phyloP scores from a whole-genome alignment of 2,329 filamentous ascomycete genomes.

The Dothideomycetes sp. region DNA sequence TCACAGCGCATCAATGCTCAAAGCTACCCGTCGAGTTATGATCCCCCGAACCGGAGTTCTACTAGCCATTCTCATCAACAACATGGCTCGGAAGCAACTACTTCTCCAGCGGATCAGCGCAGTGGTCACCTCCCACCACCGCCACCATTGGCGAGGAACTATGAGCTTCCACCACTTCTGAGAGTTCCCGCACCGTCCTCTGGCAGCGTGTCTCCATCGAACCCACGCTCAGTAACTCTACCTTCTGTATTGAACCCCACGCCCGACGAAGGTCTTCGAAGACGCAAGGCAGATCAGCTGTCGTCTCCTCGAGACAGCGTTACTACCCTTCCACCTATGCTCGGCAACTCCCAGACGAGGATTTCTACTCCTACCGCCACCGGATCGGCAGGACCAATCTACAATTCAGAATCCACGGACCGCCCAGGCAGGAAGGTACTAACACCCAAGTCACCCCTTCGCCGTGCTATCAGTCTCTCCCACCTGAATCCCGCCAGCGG shows the following conservation, averaged over 20 bases:
- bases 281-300: conserved; percentile 32
- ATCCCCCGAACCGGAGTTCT: neutral
- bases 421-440: conserved; percentile 36
- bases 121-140: conserved; percentile 1
- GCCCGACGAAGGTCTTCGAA: conserved; percentile 21
- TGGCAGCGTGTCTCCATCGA: conserved; percentile 14
- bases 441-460: conserved; percentile 46
- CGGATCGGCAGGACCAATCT: neutral
- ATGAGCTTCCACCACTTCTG: conserved; percentile 21
- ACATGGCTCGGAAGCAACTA: neutral
- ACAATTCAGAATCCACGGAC: conserved; percentile 7
- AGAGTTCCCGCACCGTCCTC: conserved; percentile 11
- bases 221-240: conserved; percentile 27
- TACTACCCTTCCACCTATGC: conserved; percentile 21
- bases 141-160: conserved; percentile 2
- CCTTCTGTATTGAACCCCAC: conserved; percentile 36
- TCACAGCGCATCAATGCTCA: conserved; percentile 19
- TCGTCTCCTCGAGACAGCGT: conserved; percentile 29
- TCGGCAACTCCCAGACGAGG: conserved; percentile 4
- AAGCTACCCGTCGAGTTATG: conserved; percentile 14
- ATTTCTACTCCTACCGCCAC: neutral
- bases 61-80: neutral
- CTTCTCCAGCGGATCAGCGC: conserved; percentile 2
- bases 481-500: conserved; percentile 31
- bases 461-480: conserved; percentile 40